phyloP scores from a whole-genome alignment of 345 rosid species.

The Lepidium aucheri region DNA sequence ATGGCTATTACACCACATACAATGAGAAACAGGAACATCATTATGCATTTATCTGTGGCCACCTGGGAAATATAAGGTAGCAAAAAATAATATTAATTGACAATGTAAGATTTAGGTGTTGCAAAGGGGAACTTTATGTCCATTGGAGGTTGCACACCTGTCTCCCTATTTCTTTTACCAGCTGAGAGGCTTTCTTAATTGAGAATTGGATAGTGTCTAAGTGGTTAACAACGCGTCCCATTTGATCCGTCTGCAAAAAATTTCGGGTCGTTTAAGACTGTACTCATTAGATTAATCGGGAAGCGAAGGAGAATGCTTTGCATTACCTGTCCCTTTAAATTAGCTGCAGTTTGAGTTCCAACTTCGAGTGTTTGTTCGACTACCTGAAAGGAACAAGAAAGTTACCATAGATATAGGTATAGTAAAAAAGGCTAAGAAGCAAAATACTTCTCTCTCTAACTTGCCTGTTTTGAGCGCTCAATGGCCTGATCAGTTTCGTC shows the following conservation, averaged over 20 bases:
- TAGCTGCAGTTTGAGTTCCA: constrained; percentile 90
- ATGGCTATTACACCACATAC: constrained; percentile 94
- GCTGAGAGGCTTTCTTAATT: constrained; percentile 94
- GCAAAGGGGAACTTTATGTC: background rate
- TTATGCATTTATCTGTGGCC: constrained; percentile 98
- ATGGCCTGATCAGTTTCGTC: constrained; percentile 97
- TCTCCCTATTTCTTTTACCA: constrained; percentile 97
- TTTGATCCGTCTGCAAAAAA: constrained; percentile 86
- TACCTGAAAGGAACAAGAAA: constrained; percentile 40
- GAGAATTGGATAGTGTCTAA: constrained; percentile 97
- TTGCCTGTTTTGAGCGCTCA: constrained; percentile 86
- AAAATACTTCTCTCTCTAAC: background rate
- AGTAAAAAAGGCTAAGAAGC: background rate
- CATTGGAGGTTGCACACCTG: constrained; percentile 48
- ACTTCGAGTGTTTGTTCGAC: constrained; percentile 97
- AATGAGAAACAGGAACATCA: constrained; percentile 81
- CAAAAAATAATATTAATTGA: background rate
- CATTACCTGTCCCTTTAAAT: constrained; percentile 84
- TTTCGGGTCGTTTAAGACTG: background rate
- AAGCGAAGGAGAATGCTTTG: background rate
- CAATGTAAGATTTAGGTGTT: background rate
- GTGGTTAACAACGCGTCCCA: constrained; percentile 95
- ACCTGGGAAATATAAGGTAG: constrained; percentile 35
- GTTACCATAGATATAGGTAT: constrained; percentile 9
- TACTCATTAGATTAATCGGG: background rate